Evolutionary conservation across 305 asterid genomes (phyloP), one percentile per base, ranked within the genome.

Genomic region (Fraxinus baroniana): DNA sequence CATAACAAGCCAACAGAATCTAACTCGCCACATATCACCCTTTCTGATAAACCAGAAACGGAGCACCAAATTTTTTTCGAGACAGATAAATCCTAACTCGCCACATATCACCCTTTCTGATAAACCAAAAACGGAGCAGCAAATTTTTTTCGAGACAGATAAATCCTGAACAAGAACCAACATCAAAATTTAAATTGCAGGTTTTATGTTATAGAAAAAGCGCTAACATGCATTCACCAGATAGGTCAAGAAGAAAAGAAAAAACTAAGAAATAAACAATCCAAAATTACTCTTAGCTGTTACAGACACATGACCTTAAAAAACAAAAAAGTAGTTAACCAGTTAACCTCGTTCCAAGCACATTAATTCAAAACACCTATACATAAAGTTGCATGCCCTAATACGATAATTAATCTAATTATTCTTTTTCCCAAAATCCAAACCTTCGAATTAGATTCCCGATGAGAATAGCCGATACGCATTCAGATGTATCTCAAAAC

Each of bases 351-450:
- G 74, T 60, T 18, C 35, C 74, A 17, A 79, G 17, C 72, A 41
- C 37, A 20, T 77, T 73, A 73, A 71, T 73, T 71, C 57, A 74
- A 75, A 30, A 62, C 55, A 83, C 17, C 32, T 64, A n/a, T 62
- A 64, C 72, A 82, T 66, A 76, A 28, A 64, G 75, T 24, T 76
- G 62, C 9, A 76, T 37, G 49, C 80, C 26, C 57, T 26, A 77
- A 39, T 30, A 37, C 68, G 66, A 78, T 24, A 62, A 62, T 62
- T 22, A 72, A 30, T 78, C 7, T 12, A 8, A 71, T n/a, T 35
- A 35, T 64, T 37, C 80, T 24, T 57, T 57, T 60, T 26, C 57
- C 52, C 84, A 28, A 62, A 28, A 78, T 60, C 35, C 52, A 84
- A 74, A 57, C 30, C 37, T 13, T 70, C 17, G 52, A 73, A 10